Base-by-base conservation (phyloP, 202 grass and related monocot species). In the Musa balbisiana region DNA sequence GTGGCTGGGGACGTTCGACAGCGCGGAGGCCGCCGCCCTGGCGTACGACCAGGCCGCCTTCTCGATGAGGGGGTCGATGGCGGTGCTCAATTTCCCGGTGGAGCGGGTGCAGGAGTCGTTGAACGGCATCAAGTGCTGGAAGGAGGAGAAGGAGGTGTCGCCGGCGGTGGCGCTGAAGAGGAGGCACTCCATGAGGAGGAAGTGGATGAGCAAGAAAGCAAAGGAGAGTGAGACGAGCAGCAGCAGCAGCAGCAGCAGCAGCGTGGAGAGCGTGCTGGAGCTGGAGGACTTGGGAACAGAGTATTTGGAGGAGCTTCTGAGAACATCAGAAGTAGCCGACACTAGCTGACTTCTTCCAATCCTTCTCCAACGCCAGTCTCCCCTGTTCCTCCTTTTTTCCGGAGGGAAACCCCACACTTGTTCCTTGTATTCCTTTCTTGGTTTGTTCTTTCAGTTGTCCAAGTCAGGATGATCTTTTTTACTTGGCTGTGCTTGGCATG, bases 41-140 rank as follows among this genome's bases (percentile, higher is more conserved):
- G 75, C 75, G n/a, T 77, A 77, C 59, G 75, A 77, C 75, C 75
- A 77, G 62, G 75, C 75, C 0, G 75, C 75, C 2, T 65, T 77
- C 21, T 52, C 75, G 49, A 77, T 52, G 60, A 62, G 75, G n/a
- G 75, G 75, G 3, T 11, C 75, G 26, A 52, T 20, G 43, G 75
- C 75, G 29, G 75, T 77, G 60, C 49, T 77, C 59, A 77, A 77
- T 23, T 77, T 77, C 62, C 75, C 75, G 20, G 75, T 77, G 75
- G 62, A 77, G 75, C 75, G 13, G 13, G 75, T 77, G 15, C 75
- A 49, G 20, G 75, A 50, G n/a, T 77, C 75, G 33, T 43, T 77
- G 17, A 20, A 49, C 56, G 74, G 58, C n/a, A 66, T 77, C 60
- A 52, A 52, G 20, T 17, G 20, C n/a, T 4, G 17, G 58, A 20